These are phyloP conservation scores for Septoria petroselini DNA, from an alignment of 2,329 filamentous ascomycete species.

Conservation along the genomic window DNA sequence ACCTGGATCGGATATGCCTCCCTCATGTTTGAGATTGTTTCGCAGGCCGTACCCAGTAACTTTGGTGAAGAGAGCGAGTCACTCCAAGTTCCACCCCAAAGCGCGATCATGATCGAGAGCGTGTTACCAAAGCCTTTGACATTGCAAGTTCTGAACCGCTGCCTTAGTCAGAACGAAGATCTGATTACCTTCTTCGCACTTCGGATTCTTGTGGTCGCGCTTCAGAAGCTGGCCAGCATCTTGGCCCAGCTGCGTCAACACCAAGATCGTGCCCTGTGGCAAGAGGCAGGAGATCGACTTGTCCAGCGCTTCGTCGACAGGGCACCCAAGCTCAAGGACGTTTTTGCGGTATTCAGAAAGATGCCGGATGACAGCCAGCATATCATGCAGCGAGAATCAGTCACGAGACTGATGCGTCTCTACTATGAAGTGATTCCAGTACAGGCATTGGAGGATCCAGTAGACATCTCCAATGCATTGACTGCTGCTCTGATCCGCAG, in stretches of 20 bases:
- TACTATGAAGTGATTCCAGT: conserved; percentile 83
- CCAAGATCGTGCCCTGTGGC: conserved; percentile 57
- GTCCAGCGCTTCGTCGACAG: conserved; percentile 72
- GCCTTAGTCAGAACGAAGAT: conserved; percentile 72
- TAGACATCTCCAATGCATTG: conserved; percentile 79
- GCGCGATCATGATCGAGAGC: conserved; percentile 76
- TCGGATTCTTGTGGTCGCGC: conserved; percentile 71
- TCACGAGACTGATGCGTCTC: conserved; percentile 73
- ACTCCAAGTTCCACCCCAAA: conserved; percentile 69
- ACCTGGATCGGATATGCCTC: conserved; percentile 94
- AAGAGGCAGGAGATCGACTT: conserved; percentile 64
- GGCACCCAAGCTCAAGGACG: conserved; percentile 76
- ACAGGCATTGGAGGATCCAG: conserved; percentile 75
- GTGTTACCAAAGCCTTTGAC: conserved; percentile 79
- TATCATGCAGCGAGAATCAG: conserved; percentile 70
- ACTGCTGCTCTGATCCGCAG: conserved; percentile 61
- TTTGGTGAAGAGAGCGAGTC: conserved; percentile 62
- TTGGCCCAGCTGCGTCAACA: conserved; percentile 56
- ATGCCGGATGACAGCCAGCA: conserved; percentile 60
- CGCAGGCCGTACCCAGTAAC: conserved; percentile 66
- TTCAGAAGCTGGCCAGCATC: conserved; percentile 70
- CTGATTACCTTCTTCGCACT: conserved; percentile 82
- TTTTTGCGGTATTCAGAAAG: conserved; percentile 70
- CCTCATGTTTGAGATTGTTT: conserved; percentile 78
- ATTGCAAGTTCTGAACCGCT: conserved; percentile 74